These are phyloP conservation scores for Aureobasidium sp. DNA, from an alignment of 2,329 filamentous ascomycete species.

Conservation along the genomic window DNA sequence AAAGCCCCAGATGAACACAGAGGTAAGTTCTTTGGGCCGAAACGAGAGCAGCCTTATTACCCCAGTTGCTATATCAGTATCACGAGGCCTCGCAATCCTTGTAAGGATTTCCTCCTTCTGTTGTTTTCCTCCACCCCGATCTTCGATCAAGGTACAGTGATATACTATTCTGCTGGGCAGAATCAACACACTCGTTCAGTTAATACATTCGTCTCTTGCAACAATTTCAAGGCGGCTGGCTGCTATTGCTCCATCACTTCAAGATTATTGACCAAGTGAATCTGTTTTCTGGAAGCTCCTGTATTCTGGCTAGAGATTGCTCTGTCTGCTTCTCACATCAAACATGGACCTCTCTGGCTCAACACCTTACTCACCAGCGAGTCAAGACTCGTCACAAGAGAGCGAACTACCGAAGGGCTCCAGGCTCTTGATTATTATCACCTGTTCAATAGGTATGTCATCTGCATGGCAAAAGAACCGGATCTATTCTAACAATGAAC, in stretches of 20 bases:
- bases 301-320: background rate
- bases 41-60: conserved; percentile 6
- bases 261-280: no score
- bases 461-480: background rate
- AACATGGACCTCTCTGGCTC: background rate
- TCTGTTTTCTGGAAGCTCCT: background rate
- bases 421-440: conserved; percentile 3
- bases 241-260: background rate
- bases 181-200: background rate
- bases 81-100: background rate
- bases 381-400: background rate
- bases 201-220: background rate
- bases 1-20: conserved; percentile 1
- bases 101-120: background rate
- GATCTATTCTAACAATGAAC: background rate
- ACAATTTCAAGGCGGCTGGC: background rate
- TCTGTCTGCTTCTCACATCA: background rate
- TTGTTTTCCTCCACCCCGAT: background rate
- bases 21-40: background rate
- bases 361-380: background rate
- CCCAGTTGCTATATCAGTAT: conserved; percentile 9
- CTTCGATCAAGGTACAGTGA: background rate
- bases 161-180: conserved; percentile 6
- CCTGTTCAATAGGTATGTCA: conserved; percentile 9
- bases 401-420: background rate